These are phyloP conservation scores for Paraphoma chrysanthemicola DNA, from an alignment of 2,329 filamentous ascomycete genomes.

Conservation along the genomic window DNA sequence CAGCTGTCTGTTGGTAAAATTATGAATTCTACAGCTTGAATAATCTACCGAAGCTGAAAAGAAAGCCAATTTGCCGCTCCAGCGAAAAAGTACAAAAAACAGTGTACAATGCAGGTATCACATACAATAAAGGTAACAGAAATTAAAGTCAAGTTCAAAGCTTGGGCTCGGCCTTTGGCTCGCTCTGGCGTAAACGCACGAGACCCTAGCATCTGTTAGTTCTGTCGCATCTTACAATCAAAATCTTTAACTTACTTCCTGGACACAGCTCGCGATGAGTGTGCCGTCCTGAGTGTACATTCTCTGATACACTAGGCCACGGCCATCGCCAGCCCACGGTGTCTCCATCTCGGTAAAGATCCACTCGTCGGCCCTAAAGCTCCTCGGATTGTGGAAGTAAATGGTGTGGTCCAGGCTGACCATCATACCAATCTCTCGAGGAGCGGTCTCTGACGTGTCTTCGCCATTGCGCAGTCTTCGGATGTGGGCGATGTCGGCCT, in stretches of 20 bases:
- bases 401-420: slow-evolving; percentile 77
- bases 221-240: not conserved
- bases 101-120: not conserved
- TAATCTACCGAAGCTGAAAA: too few species aligned
- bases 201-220: slow-evolving; percentile 17
- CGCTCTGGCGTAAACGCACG: slow-evolving; percentile 19
- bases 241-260: slow-evolving; percentile 64
- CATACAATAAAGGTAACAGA: not conserved
- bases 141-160: not conserved
- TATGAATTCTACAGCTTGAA: too few species aligned
- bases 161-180: not conserved
- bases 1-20: too few species aligned
- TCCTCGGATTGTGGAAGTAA: slow-evolving; percentile 61
- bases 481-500: slow-evolving; percentile 59
- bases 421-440: slow-evolving; percentile 79
- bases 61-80: too few species aligned
- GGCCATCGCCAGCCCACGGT: slow-evolving; percentile 79
- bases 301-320: slow-evolving; percentile 77
- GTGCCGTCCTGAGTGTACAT: slow-evolving; percentile 75
- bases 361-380: slow-evolving; percentile 68
- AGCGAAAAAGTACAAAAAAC: not conserved
- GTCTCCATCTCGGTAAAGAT: slow-evolving; percentile 82
- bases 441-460: slow-evolving; percentile 53
- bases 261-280: slow-evolving; percentile 78
- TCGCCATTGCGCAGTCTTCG: slow-evolving; percentile 48